phyloP scores from a whole-genome alignment of 257 asterid genomes.

The Ilex aquifolium region DNA sequence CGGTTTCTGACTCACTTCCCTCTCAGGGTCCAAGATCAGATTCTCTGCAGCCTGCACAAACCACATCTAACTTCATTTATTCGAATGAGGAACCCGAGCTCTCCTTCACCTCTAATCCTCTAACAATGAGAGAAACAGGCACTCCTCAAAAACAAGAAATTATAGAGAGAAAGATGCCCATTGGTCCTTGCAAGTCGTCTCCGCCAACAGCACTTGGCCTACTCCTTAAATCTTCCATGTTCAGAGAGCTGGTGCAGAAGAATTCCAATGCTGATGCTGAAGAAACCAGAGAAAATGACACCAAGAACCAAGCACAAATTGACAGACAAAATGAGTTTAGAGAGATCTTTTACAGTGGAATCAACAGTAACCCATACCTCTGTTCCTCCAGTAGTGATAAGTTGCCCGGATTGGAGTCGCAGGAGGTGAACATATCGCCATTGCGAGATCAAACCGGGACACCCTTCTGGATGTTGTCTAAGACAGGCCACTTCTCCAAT shows the following conservation, averaged over 20 bases:
- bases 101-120: constrained; percentile 21
- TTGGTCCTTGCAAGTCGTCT: constrained; percentile 37
- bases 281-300: constrained; percentile 6
- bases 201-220: constrained; percentile 68
- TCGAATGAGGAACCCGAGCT: constrained; percentile 21
- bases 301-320: constrained; percentile 7
- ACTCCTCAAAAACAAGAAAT: constrained; percentile 46
- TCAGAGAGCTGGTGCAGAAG: constrained; percentile 58
- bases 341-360: constrained; percentile 18
- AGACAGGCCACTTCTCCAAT: not conserved
- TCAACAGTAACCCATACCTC: constrained; percentile 8
- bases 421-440: constrained; percentile 13
- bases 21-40: constrained; percentile 16
- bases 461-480: constrained; percentile 19
- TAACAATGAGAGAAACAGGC: constrained; percentile 23
- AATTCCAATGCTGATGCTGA: constrained; percentile 19
- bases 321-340: constrained; percentile 12
- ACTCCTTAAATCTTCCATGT: constrained; percentile 62
- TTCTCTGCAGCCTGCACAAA: constrained; percentile 9
- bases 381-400: constrained; percentile 12
- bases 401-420: constrained; percentile 18
- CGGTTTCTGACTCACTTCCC: constrained; percentile 25
- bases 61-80: constrained; percentile 12
- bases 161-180: constrained; percentile 56
- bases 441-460: constrained; percentile 15